phyloP scores from a whole-genome alignment of 768 basidiomycete species.

The Candolleomyces efflorescens region DNA sequence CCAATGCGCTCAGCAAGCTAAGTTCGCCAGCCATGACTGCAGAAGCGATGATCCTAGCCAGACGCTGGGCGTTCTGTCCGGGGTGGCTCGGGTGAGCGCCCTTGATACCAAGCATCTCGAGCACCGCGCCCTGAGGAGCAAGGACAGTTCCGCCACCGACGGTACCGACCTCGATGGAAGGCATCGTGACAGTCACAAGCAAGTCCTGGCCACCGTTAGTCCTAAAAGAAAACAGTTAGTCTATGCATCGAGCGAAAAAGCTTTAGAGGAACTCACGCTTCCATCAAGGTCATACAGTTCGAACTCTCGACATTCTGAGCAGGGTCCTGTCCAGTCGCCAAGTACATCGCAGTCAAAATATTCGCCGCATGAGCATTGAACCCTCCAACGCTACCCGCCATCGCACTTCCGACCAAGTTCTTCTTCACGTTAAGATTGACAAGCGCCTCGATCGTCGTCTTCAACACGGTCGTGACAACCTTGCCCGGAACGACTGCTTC shows the following conservation, averaged over 20 bases:
- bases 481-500: slow-evolving; percentile 91
- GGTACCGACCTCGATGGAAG: slow-evolving; percentile 98
- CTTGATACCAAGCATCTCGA: slow-evolving; percentile 90
- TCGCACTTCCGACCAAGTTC: slow-evolving; percentile 94
- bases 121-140: slow-evolving; percentile 81
- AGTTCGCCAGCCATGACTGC: slow-evolving; percentile 98
- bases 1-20: slow-evolving; percentile 85
- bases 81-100: slow-evolving; percentile 87
- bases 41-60: slow-evolving; percentile 87
- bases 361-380: slow-evolving; percentile 99
- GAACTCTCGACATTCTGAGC: slow-evolving; percentile 99
- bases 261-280: slow-evolving; percentile 95
- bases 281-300: slow-evolving; percentile 98
- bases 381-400: slow-evolving; percentile 97
- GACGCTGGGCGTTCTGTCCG: slow-evolving; percentile 83
- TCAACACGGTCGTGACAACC: slow-evolving; percentile 84
- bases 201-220: slow-evolving; percentile 88
- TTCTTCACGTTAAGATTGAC: slow-evolving; percentile 95
- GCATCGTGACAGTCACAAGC: slow-evolving; percentile 93
- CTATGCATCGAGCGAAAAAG: too few relatives aligned
- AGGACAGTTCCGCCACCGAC: slow-evolving; percentile 96
- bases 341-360: slow-evolving; percentile 91
- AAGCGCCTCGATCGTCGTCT: slow-evolving; percentile 88
- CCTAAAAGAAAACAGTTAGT: slow-evolving; percentile 33
- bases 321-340: slow-evolving; percentile 98